A percentile compares a stretch with the other conserved stretches of the same genome.
These are phyloP conservation scores for Urtica urens DNA, from an alignment of 306 rosid species.

Conservation along the genomic window DNA sequence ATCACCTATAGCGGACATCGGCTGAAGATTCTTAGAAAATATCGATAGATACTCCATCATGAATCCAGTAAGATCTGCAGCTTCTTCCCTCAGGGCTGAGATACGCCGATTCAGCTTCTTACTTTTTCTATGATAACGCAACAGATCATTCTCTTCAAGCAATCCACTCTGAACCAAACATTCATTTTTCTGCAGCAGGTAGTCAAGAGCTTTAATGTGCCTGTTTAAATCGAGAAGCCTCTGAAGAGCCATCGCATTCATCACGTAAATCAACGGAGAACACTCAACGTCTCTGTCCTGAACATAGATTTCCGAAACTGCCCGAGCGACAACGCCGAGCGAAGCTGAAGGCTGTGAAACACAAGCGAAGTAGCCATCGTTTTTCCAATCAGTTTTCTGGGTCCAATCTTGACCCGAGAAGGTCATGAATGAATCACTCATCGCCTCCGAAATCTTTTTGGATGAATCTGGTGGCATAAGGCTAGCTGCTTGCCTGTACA, in stretches of 20 bases:
- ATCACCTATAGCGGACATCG: constrained; percentile 21
- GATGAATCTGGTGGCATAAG: constrained; percentile 58
- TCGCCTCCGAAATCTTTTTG: constrained; percentile 50
- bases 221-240: constrained; percentile 80
- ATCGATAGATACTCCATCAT: constrained; percentile 51
- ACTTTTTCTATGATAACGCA: constrained; percentile 19
- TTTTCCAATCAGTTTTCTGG: constrained; percentile 55
- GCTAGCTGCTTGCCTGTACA: constrained; percentile 55
- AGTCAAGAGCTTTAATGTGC: constrained; percentile 45
- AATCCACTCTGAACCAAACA: constrained; percentile 22
- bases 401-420: constrained; percentile 62
- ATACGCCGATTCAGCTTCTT: constrained; percentile 22
- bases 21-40: constrained; percentile 32
- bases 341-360: constrained; percentile 60
- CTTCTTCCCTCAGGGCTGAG: constrained; percentile 56
- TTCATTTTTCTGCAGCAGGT: constrained; percentile 42
- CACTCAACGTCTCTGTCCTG: constrained; percentile 26
- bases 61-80: constrained; percentile 53
- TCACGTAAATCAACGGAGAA: constrained; percentile 45
- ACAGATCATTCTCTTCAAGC: constrained; percentile 23
- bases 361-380: constrained; percentile 59
- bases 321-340: constrained; percentile 48
- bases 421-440: constrained; percentile 42
- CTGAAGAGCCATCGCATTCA: constrained; percentile 72
- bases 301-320: constrained; percentile 41